Base-by-base conservation (phyloP, 345 rosid genomes). In the Erucastrum elatum region DNA sequence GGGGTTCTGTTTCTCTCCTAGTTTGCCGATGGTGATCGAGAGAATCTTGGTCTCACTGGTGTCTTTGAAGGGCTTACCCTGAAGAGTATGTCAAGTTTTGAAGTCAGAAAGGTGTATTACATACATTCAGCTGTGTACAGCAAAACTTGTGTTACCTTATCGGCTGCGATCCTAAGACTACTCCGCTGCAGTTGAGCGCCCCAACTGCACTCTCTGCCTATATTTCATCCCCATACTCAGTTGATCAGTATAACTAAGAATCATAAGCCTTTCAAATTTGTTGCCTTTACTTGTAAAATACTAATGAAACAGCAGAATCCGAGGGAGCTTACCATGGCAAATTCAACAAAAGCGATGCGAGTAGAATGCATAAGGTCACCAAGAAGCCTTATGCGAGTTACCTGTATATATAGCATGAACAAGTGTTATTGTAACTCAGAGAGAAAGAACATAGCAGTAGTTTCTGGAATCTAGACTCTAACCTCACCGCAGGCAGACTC, bases 41-140 rank as follows among this genome's bases (percentile, higher is more conserved):
- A 35, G 49, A 85, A 77, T 61, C 85, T 88, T 0, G 94, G 85
- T 85, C 93, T 87, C 80, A 89, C 94, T 0, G 90, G 96, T 60
- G 96, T 93, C 84, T 91, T 91, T 27, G 94, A 91, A 77, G 94
- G 94, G 73, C 94, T 88, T 76, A 93, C 90, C 91, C 94, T 93
- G 70, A 68, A 49, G 8, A 49, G n/a, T 17, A 49, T 49, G 17
- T 49, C 56, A 49, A 49, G n/a, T 4, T n/a, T 49, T 29, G 5
- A n/a, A 13, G 3, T 13, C 56, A 49, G n/a, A 49, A 49, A n/a
- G 17, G 56, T 49, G n/a, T 53, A 6, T 53, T 53, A 53, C 26
- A 53, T 53, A 53, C 6, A 53, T 53, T 15, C 8, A 15, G 8
- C 0, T 44, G 15, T 44, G 1, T 11, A 41, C 21, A 61, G 30